Percentiles rank a stretch among this genome's conserved stretches.
Conservation (phyloP, 2,329 filamentous ascomycete genomes). For the Colletotrichum agaves region DNA sequence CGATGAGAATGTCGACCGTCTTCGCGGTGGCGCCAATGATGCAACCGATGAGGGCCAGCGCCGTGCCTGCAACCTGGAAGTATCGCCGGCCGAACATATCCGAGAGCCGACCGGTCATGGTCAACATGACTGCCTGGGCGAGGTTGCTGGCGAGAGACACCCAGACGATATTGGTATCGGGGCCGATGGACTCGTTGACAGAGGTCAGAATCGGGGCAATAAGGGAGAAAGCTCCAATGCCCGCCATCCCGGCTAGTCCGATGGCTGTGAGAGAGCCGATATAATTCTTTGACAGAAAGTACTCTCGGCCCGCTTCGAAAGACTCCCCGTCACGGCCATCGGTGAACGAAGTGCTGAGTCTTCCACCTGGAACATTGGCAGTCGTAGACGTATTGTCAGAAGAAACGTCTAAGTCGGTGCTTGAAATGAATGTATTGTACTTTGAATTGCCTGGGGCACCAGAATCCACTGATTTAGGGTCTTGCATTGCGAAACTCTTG, state of each 20-base stretch:
- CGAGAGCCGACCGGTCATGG: neutral
- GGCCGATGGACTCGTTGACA: neutral
- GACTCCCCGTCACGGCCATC: neutral
- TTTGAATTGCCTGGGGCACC: neutral
- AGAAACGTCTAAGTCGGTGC: neutral
- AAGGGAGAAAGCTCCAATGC: neutral
- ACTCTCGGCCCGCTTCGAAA: neutral
- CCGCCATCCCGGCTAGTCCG: neutral
- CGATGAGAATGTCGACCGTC: conserved; percentile 35
- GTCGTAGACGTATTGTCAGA: neutral
- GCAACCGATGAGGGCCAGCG: neutral
- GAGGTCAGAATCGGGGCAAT: neutral
- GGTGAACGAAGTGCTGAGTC: neutral
- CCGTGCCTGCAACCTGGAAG: neutral
- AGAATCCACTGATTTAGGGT: neutral
- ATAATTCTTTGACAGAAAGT: neutral
- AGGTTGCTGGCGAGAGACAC: conserved; percentile 16
- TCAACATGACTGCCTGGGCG: neutral
- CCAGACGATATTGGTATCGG: conserved; percentile 1
- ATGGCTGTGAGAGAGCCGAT: neutral
- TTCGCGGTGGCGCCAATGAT: conserved; percentile 13
- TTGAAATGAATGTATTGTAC: neutral
- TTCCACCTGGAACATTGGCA: neutral
- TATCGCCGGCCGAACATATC: neutral
- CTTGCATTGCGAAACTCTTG: neutral